A percentile compares a stretch with the other conserved stretches of the same genome.
Conservation (phyloP, 2,329 filamentous ascomycete species). For the Botrytis medusae region DNA sequence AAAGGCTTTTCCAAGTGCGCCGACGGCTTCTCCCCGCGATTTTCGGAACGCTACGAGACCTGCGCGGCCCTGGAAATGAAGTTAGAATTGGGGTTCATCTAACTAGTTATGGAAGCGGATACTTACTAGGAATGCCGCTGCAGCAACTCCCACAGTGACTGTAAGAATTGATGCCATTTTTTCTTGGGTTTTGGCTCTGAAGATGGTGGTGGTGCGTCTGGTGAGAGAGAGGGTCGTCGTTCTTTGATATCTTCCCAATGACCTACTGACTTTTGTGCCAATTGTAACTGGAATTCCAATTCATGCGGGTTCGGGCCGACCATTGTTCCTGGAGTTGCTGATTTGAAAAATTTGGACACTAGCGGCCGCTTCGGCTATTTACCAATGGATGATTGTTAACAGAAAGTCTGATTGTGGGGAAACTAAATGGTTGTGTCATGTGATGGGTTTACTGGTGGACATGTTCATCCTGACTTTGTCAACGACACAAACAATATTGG, state of each 20-base stretch:
- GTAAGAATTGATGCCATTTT: conserved; percentile 59
- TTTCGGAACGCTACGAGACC: conserved; percentile 85
- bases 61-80: conserved; percentile 70
- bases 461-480: not conserved
- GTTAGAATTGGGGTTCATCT: not conserved
- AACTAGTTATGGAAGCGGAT: not conserved
- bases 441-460: not conserved
- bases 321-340: not conserved
- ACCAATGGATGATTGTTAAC: not conserved
- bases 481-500: not conserved
- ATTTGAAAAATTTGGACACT: not conserved
- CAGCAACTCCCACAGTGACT: conserved; percentile 61
- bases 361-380: not conserved
- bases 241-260: not conserved
- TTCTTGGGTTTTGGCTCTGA: not conserved
- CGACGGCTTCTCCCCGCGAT: conserved; percentile 70
- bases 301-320: not conserved
- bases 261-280: not conserved
- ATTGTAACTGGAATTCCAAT: not conserved
- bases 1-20: conserved; percentile 83
- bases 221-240: not conserved
- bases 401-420: not conserved
- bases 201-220: not conserved
- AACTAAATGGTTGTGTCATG: not conserved
- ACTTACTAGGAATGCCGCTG: conserved; percentile 64